phyloP scores from a whole-genome alignment of 2,329 filamentous ascomycete species.

The Lecanicillium sp. region DNA sequence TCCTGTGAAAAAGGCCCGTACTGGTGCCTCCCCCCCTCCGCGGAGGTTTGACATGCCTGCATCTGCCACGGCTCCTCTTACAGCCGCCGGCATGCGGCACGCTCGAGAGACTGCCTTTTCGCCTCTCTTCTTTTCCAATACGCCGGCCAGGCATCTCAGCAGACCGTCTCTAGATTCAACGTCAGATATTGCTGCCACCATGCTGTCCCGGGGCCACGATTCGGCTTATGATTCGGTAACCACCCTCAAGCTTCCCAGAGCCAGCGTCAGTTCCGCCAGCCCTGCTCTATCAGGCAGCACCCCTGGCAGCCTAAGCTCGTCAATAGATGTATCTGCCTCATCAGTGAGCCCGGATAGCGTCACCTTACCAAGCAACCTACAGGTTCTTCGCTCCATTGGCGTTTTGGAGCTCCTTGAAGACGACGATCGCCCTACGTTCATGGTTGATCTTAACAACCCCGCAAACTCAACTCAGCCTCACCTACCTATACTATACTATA shows the following conservation, averaged over 20 bases:
- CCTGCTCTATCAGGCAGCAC: conserved; percentile 41
- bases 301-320: conserved; percentile 44
- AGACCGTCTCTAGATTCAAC: conserved; percentile 29
- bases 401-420: conserved; percentile 67
- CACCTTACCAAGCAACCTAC: conserved; percentile 37
- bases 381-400: conserved; percentile 55
- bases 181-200: conserved; percentile 34
- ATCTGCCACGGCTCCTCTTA: conserved; percentile 13
- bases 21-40: conserved; percentile 34
- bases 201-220: conserved; percentile 38
- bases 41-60: conserved; percentile 33
- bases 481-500: conserved; percentile 59
- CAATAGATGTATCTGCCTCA: conserved; percentile 42
- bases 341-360: conserved; percentile 43
- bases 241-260: conserved; percentile 46
- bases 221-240: conserved; percentile 36
- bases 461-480: conserved; percentile 44
- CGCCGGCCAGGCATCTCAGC: conserved; percentile 24
- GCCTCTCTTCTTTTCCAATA: conserved; percentile 45
- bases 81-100: conserved; percentile 15
- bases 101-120: conserved; percentile 33
- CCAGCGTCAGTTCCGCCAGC: conserved; percentile 39
- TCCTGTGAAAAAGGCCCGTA: conserved; percentile 38
- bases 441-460: conserved; percentile 58
- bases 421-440: conserved; percentile 68